These are phyloP conservation scores for Rosa lucieae DNA, from an alignment of 306 rosid genomes.

Conservation along the genomic window DNA sequence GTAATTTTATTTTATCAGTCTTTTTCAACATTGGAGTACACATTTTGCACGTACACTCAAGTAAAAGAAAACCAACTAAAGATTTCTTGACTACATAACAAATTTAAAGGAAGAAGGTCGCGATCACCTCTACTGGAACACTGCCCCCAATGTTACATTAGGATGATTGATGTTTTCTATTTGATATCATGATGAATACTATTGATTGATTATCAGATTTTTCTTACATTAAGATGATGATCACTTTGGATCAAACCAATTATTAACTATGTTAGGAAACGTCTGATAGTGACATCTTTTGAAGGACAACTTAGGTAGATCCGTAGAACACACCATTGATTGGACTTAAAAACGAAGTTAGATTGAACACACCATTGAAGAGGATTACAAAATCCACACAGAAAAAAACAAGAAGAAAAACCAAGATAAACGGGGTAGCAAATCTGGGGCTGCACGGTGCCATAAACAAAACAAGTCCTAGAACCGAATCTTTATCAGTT, in stretches of 20 bases:
- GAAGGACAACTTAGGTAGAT: background rate
- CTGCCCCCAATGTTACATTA: background rate
- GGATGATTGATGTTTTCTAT: background rate
- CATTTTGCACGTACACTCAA: too few relatives aligned
- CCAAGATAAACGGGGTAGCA: background rate
- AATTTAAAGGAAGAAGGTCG: background rate
- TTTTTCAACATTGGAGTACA: too few relatives aligned
- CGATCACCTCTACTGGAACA: background rate
- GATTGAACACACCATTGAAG: background rate
- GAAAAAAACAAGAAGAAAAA: background rate
- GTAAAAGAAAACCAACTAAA: too few relatives aligned
- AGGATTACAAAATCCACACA: background rate
- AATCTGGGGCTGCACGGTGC: background rate
- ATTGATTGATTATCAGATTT: background rate
- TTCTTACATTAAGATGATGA: background rate
- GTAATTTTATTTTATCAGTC: too few relatives aligned
- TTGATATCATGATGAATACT: background rate
- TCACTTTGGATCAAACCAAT: background rate
- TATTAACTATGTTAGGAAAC: background rate
- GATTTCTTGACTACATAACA: too few relatives aligned
- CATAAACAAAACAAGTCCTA: background rate
- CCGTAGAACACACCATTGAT: background rate
- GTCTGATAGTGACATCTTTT: background rate
- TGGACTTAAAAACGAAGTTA: background rate
- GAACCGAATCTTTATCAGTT: conserved; percentile 7